Evolutionary conservation across 805 yeast species (phyloP).

Genomic region (Saccharomyces paradoxus): DNA sequence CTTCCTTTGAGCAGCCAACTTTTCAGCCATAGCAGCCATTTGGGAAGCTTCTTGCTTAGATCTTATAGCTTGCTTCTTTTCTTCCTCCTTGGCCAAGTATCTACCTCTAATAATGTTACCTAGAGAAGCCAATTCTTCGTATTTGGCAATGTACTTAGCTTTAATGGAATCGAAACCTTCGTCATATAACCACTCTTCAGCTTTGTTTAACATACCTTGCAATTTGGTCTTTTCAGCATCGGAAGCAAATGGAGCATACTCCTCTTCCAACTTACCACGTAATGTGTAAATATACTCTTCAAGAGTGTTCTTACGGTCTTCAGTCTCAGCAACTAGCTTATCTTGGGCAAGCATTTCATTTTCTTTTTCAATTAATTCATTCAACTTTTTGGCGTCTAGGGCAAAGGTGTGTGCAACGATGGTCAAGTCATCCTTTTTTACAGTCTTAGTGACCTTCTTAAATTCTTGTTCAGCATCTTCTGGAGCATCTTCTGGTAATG

Average conservation of each 20-base stretch:
- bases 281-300: slow-evolving; percentile 97
- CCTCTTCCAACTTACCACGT: slow-evolving; percentile 91
- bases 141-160: slow-evolving; percentile 93
- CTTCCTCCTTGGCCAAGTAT: slow-evolving; percentile 87
- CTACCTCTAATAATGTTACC: slow-evolving; percentile 96
- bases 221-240: slow-evolving; percentile 81
- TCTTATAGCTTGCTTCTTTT: slow-evolving; percentile 79
- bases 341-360: slow-evolving; percentile 76
- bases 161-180: slow-evolving; percentile 93
- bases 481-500: slow-evolving; percentile 38
- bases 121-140: slow-evolving; percentile 88
- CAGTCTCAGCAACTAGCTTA: slow-evolving; percentile 95
- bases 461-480: slow-evolving; percentile 71
- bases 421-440: slow-evolving; percentile 73
- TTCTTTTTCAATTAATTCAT: slow-evolving; percentile 68
- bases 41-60: slow-evolving; percentile 80
- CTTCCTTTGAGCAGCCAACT: slow-evolving; percentile 70
- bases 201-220: slow-evolving; percentile 59
- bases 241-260: slow-evolving; percentile 76
- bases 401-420: slow-evolving; percentile 55
- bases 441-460: slow-evolving; percentile 83
- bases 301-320: slow-evolving; percentile 94
- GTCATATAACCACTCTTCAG: slow-evolving; percentile 97
- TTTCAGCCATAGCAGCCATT: slow-evolving; percentile 76
- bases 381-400: slow-evolving; percentile 47